Percentiles rank a stretch among this genome's conserved stretches.
phyloP scores from a whole-genome alignment of 129 eudicot species.

The Apium graveolens region DNA sequence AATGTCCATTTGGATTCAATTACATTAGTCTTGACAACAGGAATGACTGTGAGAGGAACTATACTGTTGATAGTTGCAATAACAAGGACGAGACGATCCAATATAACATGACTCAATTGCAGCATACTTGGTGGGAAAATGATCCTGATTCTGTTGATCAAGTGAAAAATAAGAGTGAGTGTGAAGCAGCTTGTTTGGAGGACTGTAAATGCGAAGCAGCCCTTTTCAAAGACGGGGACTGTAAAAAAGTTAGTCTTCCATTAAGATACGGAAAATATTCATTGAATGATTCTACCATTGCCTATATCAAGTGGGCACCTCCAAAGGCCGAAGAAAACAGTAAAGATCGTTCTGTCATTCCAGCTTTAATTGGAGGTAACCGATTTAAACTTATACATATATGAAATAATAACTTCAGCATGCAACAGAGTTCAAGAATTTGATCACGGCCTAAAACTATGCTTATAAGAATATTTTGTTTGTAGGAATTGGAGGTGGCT shows the following conservation, averaged over 20 bases:
- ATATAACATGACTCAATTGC: slow-evolving; percentile 10
- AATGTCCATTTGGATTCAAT: slow-evolving; percentile 8
- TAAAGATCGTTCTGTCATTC: not conserved
- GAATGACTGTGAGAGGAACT: slow-evolving; percentile 19
- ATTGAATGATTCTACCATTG: not conserved
- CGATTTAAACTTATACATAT: not conserved
- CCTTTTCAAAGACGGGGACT: slow-evolving; percentile 6
- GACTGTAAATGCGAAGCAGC: slow-evolving; percentile 23
- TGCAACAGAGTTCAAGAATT: not conserved
- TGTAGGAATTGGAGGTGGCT: slow-evolving; percentile 1
- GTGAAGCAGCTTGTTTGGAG: slow-evolving; percentile 18
- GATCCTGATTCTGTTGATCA: not conserved
- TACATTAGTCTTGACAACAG: not conserved
- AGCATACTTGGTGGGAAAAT: slow-evolving; percentile 14
- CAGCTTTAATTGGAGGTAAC: not conserved
- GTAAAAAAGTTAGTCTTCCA: slow-evolving; percentile 16
- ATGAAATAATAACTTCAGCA: not conserved
- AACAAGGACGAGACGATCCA: not conserved
- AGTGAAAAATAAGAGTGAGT: not conserved
- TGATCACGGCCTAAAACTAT: not conserved
- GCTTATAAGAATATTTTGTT: not conserved
- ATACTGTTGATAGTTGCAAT: slow-evolving; percentile 11
- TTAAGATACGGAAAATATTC: slow-evolving; percentile 12
- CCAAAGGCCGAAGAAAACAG: not conserved
- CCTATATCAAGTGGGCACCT: slow-evolving; percentile 12